These are phyloP conservation scores for Plasmopara halstedii DNA, from an alignment of 352 stramenopile species.

Conservation along the genomic window DNA sequence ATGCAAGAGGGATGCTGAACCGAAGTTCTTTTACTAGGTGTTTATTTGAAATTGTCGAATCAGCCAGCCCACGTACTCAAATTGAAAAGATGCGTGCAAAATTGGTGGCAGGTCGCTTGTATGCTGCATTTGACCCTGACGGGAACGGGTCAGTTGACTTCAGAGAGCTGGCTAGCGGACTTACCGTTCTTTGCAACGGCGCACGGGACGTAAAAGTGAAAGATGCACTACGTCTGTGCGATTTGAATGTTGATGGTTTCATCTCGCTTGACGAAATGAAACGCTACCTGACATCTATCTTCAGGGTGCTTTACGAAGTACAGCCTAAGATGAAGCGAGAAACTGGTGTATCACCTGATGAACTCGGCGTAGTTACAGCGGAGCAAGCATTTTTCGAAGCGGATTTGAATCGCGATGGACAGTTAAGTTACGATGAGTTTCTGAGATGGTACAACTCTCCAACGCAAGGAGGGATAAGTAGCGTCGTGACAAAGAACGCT, in stretches of 20 bases:
- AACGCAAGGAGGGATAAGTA: constrained; percentile 60
- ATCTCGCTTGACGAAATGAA: constrained; percentile 86
- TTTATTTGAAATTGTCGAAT: constrained; percentile 64
- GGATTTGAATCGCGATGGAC: constrained; percentile 68
- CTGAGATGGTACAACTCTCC: constrained; percentile 78
- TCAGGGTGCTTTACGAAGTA: constrained; percentile 82
- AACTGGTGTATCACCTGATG: constrained; percentile 59
- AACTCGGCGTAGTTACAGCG: constrained; percentile 71
- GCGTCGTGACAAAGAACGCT: constrained; percentile 56
- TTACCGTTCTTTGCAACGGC: constrained; percentile 82
- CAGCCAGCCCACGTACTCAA: constrained; percentile 53
- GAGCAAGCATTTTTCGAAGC: constrained; percentile 83
- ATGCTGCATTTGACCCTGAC: constrained; percentile 76
- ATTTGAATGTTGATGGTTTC: constrained; percentile 80
- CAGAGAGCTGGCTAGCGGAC: constrained; percentile 74
- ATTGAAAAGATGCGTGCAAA: constrained; percentile 57
- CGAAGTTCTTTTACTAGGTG: constrained; percentile 66
- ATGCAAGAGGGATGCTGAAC: constrained; percentile 51
- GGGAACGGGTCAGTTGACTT: constrained; percentile 77
- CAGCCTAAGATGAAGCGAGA: constrained; percentile 63
- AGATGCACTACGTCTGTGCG: constrained; percentile 76
- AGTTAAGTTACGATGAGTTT: constrained; percentile 85
- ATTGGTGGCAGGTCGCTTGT: constrained; percentile 66
- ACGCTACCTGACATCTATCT: constrained; percentile 80
- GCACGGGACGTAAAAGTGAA: constrained; percentile 75